Evolutionary conservation across 2,329 filamentous ascomycete genomes (phyloP).

Genomic region (Ilyonectria sp.): DNA sequence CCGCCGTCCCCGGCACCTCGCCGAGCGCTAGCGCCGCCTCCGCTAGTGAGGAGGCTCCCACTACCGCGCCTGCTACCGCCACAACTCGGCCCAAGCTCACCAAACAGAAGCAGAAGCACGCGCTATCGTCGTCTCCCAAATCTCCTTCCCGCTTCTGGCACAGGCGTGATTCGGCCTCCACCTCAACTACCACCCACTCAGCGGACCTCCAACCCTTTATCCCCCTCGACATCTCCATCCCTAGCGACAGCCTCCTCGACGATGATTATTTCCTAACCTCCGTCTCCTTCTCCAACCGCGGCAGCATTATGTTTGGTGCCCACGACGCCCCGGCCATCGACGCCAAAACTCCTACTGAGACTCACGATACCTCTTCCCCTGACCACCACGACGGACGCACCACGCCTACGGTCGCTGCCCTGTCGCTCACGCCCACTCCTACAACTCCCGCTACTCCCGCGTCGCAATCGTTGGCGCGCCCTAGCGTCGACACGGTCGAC

Average conservation of each 20-base stretch:
- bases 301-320: constrained; percentile 74
- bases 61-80: constrained; percentile 38
- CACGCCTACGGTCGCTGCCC: constrained; percentile 33
- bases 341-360: constrained; percentile 6
- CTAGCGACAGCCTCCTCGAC: constrained; percentile 69
- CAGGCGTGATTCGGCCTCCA: constrained; percentile 45
- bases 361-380: constrained; percentile 29
- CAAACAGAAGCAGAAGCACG: constrained; percentile 29
- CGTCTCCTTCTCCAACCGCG: constrained; percentile 74
- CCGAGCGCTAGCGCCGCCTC: constrained; percentile 32
- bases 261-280: constrained; percentile 71
- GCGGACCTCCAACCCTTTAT: constrained; percentile 57
- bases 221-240: constrained; percentile 70
- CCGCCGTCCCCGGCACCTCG: constrained; percentile 17
- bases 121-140: constrained; percentile 40
- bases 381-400: constrained; percentile 38
- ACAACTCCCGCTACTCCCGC: constrained; percentile 43
- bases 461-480: constrained; percentile 41
- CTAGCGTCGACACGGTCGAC: constrained; percentile 45
- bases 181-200: constrained; percentile 46
- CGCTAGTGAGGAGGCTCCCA: constrained; percentile 18
- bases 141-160: constrained; percentile 48
- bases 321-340: constrained; percentile 52
- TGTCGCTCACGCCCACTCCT: constrained; percentile 35
- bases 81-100: constrained; percentile 33